Conservation (phyloP, 2,329 filamentous ascomycete species). For the Diatrype stigma region DNA sequence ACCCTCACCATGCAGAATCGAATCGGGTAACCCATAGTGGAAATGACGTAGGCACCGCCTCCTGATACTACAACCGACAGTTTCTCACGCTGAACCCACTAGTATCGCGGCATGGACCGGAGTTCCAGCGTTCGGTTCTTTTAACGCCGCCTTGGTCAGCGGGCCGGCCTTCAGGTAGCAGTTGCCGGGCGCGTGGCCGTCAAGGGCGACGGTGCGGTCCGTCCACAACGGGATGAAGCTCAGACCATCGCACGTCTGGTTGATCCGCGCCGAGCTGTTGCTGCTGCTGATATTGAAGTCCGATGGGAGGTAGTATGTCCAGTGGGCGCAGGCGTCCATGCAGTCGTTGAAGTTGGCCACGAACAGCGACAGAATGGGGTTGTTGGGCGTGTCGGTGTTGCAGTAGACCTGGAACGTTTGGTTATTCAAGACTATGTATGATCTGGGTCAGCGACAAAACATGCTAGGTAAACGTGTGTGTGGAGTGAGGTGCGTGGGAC, state of each 20-base stretch:
- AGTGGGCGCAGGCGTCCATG: conserved; percentile 45
- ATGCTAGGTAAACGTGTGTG: too few species aligned
- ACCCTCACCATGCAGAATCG: too few species aligned
- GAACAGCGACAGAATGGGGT: conserved; percentile 37
- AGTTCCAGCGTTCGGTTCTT: conserved; percentile 28
- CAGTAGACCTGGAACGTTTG: conserved; percentile 39
- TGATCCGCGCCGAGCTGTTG: conserved; percentile 18
- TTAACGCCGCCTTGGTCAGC: conserved; percentile 26
- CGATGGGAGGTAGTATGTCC: conserved; percentile 26
- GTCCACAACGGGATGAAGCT: conserved; percentile 42
- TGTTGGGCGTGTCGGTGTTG: conserved; percentile 36
- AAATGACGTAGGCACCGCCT: neutral
- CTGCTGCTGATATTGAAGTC: too few species aligned
- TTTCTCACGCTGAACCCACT: neutral
- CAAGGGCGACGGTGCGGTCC: conserved; percentile 27
- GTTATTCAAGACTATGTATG: conserved; percentile 30
- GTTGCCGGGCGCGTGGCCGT: conserved; percentile 36
- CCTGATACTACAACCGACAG: neutral
- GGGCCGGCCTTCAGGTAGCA: conserved; percentile 41
- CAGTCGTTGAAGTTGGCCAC: conserved; percentile 39
- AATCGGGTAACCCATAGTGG: neutral
- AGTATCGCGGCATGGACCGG: conserved; percentile 34
- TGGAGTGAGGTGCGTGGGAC: too few species aligned
- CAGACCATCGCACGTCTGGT: conserved; percentile 34
- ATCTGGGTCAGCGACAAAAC: conserved; percentile 10